Conservation (phyloP, 345 rosid species). For the Trapa incisa region DNA sequence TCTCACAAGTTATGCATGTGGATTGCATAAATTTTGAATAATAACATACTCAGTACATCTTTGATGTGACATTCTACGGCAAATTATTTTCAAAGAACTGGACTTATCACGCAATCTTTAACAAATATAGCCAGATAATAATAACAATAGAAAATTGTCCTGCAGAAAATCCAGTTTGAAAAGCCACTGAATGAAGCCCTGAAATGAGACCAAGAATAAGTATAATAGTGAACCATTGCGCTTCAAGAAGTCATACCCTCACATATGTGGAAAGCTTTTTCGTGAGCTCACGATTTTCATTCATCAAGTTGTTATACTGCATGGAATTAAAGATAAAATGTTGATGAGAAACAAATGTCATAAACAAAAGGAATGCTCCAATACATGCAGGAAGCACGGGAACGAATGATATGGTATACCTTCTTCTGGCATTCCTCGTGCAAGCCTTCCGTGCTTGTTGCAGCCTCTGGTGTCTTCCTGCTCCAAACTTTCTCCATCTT, state of each 20-base stretch:
- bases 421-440: constrained; percentile 41
- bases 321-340: neutral
- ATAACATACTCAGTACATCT: neutral
- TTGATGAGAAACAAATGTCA: neutral
- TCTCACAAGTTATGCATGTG: neutral
- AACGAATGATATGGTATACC: constrained; percentile 13
- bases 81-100: neutral
- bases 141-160: neutral
- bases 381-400: neutral
- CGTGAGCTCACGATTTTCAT: constrained; percentile 21
- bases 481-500: neutral
- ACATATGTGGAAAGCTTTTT: constrained; percentile 17
- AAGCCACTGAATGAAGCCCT: neutral
- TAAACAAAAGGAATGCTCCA: neutral
- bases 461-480: constrained; percentile 9
- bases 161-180: neutral
- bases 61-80: neutral
- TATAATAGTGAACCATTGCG: neutral
- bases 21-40: neutral
- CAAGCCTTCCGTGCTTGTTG: constrained; percentile 23
- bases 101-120: neutral
- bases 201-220: neutral
- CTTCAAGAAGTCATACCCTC: neutral
- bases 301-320: constrained; percentile 21
- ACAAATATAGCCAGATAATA: neutral